phyloP scores from a whole-genome alignment of 768 basidiomycete species.

The Tylopilus plumbeoviolaceoides region DNA sequence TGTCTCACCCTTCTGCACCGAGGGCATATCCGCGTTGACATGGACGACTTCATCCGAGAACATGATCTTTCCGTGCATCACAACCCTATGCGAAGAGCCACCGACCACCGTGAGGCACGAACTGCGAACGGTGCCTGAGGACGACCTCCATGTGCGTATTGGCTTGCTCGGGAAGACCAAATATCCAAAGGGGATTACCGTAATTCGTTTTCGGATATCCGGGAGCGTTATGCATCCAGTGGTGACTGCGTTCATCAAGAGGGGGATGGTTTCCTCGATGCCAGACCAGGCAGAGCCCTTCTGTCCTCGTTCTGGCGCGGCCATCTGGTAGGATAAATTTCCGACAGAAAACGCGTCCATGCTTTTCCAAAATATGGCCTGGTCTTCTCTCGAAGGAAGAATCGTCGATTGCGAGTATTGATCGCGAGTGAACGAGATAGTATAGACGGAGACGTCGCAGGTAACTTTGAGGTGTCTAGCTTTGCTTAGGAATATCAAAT shows the following conservation, averaged over 20 bases:
- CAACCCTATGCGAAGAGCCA: slow-evolving; percentile 91
- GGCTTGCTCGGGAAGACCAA: slow-evolving; percentile 81
- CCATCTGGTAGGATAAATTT: slow-evolving; percentile 70
- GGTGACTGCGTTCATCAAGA: slow-evolving; percentile 81
- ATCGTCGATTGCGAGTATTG: slow-evolving; percentile 62
- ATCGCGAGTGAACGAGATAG: slow-evolving; percentile 78
- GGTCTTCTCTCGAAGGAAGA: slow-evolving; percentile 73
- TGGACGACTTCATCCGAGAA: slow-evolving; percentile 93
- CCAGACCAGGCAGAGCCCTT: slow-evolving; percentile 69
- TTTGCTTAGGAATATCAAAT: slow-evolving; percentile 91
- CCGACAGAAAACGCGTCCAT: slow-evolving; percentile 89
- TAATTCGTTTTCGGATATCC: slow-evolving; percentile 81
- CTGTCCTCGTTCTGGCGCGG: slow-evolving; percentile 57
- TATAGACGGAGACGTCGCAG: slow-evolving; percentile 91
- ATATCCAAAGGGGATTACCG: slow-evolving; percentile 91
- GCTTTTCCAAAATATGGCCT: slow-evolving; percentile 77
- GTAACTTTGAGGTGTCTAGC: slow-evolving; percentile 91
- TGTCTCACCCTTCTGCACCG: slow-evolving; percentile 90
- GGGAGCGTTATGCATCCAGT: slow-evolving; percentile 69
- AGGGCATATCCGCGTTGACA: slow-evolving; percentile 75
- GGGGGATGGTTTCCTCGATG: slow-evolving; percentile 80
- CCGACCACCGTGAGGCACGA: slow-evolving; percentile 42
- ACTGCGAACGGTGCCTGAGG: slow-evolving; percentile 66
- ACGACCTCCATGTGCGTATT: slow-evolving; percentile 93
- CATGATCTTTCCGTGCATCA: slow-evolving; percentile 83